Base-by-base conservation (phyloP, 73 alveolate species). In the Durusdinium trenchii region DNA sequence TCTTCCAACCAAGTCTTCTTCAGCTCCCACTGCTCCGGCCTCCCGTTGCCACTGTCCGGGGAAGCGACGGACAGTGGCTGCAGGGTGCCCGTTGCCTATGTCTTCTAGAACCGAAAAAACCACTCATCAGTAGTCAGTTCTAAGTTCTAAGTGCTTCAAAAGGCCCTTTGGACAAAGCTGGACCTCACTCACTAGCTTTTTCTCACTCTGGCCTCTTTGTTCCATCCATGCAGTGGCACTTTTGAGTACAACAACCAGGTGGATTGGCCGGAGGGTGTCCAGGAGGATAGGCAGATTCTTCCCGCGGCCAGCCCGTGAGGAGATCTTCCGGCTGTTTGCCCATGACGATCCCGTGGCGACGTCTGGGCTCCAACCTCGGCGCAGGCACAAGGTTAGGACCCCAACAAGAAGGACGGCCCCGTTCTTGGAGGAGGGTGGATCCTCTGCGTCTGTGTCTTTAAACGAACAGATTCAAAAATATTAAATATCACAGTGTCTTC, bases 21-120 rank as follows among this genome's bases (percentile, higher is more conserved):
- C 78, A 51, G 20, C 78, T 91, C 98, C 98, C 98, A 91, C 78
- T 69, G 98, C 89, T 91, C 86, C 30, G 98, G 98, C 98, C 98
- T 83, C 20, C 45, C n/a, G 38, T 10, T 32, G 45, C 42, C 69
- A 16, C 64, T 64, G 79, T 6, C n/a, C 79, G 6, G 12, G 79
- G 43, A 26, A 18, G 28, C 6, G 45, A 10, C 10, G 81, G 32
- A 67, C 16, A 67, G 45, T 67, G 36, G 42, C 18, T 30, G 9
- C 10, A 42, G 16, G 81, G 32, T 26, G 20, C 81, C 18, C 10
- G 42, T 67, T 32, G 18, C 73, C 18, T 60, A 1, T 60, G 73
- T 23, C 73, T 23, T 60, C 73, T 60, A 57, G n/a, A n/a, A n/a
- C n/a, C n/a, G n/a, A n/a, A n/a, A n/a, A n/a, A n/a, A n/a, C n/a